Base-by-base conservation (phyloP, 805 yeast species). In the Candida nonsorbophila region DNA sequence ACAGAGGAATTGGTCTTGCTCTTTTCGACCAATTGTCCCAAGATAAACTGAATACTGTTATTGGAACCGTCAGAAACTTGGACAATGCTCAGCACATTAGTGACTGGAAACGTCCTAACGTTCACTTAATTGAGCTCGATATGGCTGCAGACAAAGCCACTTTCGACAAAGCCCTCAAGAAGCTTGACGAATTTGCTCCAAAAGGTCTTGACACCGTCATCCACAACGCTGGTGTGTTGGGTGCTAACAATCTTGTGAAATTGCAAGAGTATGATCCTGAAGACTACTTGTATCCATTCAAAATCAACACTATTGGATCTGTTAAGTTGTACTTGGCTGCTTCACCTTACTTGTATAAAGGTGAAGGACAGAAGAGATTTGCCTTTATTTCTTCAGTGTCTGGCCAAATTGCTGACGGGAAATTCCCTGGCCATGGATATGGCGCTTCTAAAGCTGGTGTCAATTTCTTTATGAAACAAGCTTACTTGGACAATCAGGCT, bases 51-150 rank as follows among this genome's bases (percentile, higher is more conserved):
- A 27, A 48, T 49, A 23, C 60, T 51, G 43, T 69, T 61, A 28
- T 66, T 56, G 41, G 65, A 67, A 36, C 69, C 47, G 38, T 53
- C 47, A 21, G 69, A 62, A 16, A 52, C 39, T 28, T 45, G 47
- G 33, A 47, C 42, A 28, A 41, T 24, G 36, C 50, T 32, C 16
- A 16, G 9, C 10, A 26, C 10, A 18, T 38, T 7, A 19, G 23
- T 5, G 24, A n/a, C 4, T 22, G 23, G 10, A 26, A 28, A 6
- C 19, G 21, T 8, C 16, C 18, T 17, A 38, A 38, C 21, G 11
- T 34, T 13, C 34, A 34, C 16, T 9, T 34, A 10, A 14, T 38
- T 9, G 23, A 17, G 16, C 7, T 32, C 14, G 42, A 38, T 18
- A 21, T 32, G 13, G 12, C 24, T 8, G 24, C 22, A n/a, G 9